A percentile compares a stretch with the other conserved stretches of the same genome.
phyloP scores from a whole-genome alignment of 208 protist species.

The Acanthamoeba castellanii region DNA sequence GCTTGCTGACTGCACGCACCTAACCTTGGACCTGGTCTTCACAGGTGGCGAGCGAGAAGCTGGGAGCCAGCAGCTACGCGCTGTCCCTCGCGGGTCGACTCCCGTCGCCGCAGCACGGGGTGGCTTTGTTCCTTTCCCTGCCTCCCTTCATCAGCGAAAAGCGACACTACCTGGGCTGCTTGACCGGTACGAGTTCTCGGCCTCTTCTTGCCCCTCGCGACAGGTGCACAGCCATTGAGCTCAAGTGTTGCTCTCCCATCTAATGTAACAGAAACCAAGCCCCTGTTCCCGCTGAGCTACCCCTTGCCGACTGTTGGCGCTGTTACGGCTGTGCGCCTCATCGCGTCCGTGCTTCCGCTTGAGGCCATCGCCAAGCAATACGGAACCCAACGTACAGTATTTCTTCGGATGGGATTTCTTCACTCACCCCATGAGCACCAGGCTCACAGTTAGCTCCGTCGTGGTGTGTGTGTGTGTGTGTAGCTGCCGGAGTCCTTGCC shows the following conservation, averaged over 20 bases:
- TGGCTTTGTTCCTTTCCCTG: constrained; percentile 1
- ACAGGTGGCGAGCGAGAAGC: neutral
- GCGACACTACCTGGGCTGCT: constrained; percentile 15
- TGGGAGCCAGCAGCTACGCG: neutral
- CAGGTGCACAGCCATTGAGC: no score
- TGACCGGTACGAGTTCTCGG: neutral
- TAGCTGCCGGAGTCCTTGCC: neutral
- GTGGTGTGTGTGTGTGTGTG: neutral
- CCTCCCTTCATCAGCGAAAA: neutral
- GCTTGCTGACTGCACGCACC: neutral
- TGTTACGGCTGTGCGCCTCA: constrained; percentile 36
- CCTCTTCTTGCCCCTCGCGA: no score
- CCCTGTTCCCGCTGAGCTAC: neutral
- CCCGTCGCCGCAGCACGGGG: neutral
- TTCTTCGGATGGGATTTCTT: neutral
- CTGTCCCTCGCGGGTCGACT: neutral
- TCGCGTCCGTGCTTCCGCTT: neutral
- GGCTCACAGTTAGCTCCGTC: no score
- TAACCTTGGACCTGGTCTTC: neutral
- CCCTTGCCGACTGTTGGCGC: constrained; percentile 17
- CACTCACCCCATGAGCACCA: no score
- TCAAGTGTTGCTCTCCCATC: neutral
- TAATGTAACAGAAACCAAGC: neutral
- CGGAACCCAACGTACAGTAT: neutral
- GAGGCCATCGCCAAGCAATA: constrained; percentile 46